Evolutionary conservation across 202 grass and related monocot species (phyloP), one percentile per base, ranked within the genome.

Genomic region (Carex sylvatica): DNA sequence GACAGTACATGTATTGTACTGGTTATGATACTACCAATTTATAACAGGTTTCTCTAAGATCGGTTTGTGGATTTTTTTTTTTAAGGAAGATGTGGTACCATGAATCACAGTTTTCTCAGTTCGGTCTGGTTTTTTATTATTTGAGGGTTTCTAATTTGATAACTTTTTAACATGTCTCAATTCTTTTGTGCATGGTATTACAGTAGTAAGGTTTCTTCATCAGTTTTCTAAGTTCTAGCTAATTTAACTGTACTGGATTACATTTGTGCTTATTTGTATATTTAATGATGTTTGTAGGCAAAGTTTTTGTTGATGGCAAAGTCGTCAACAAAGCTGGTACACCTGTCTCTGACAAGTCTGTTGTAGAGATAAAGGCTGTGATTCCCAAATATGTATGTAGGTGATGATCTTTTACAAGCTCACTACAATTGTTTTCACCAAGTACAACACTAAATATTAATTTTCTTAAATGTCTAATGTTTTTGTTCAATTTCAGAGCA

Each of bases 381-480:
- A 82, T 98, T 51, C 95, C 89, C 26, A 98, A 98, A 98, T 98
- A 95, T 93, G 95, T 98, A 95, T 93, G 91, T 93, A 98, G 92
- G 92, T 98, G 95, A 98, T 98, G 92, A 90, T 91, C 72, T 76
- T 76, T 54, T 54, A 4, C 14, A 65, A 56, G 52, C 72, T 76
- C 7, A 33, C 15, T 55, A 19, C 13, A 1, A 31, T 55, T 58
- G 26, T 33, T 35, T 33, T 3, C 14, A 4, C 14, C 81, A 83
- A 85, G 65, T 88, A 71, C 13, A 60, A 72, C 24, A 9, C 19
- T 42, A 42, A 83, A 61, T 44, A 73, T 84, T 61, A 69, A 60
- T 64, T 70, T 13, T 74, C 47, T 18, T 78, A 65, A 82, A 1
- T 6, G 68, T 74, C 9, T 53, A 30, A 54, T 69, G 77, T 85